Base-by-base conservation (phyloP, 768 basidiomycete species). In the Termitomyces sp. region DNA sequence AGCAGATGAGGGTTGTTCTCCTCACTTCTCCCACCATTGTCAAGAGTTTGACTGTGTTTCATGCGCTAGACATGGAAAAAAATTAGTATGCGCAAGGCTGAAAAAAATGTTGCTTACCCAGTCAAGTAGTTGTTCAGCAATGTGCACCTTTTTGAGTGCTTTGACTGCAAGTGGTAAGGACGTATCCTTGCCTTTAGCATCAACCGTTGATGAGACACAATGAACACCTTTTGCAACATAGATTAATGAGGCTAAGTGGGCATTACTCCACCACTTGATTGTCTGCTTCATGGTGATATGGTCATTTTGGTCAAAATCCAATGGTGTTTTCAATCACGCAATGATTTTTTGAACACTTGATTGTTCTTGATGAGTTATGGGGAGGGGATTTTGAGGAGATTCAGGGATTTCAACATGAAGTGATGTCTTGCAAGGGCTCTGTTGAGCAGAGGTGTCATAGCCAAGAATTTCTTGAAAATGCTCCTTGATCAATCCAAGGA, bases 391-490 rank as follows among this genome's bases (percentile, higher is more conserved):
- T 25, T 17, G 7, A 15, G 20, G 38, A 3, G n/a, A 38, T 10
- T 52, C 7, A 4, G 37, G 37, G 0, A 53, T 53, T 4, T 37
- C 1, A 2, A 53, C 5, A 3, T 7, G 32, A 53, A 53, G 37
- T 17, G 34, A 37, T 32, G 7, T 31, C 17, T 38, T 11, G n/a
- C 7, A 2, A 12, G 32, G 0, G 12, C 31, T 9, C 14, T 29
- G 15, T 52, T 31, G 20, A 10, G 17, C n/a, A 11, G 37, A 20
- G 2, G 47, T 20, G n/a, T 60, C 15, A 20, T 55, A 56, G 5
- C 70, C 68, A 57, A 70, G 66, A 42, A 74, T 65, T 0, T 54
- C 14, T 25, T 25, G 25, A 25, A 25, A 25, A 25, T 25, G 25
- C 25, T 25, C 25, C 25, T 25, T 25, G 25, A 25, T 25, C 25